Evolutionary conservation across 78 protist genomes (phyloP), one percentile per base, ranked within the genome.

Genomic region (Speleostelium caveatum): DNA sequence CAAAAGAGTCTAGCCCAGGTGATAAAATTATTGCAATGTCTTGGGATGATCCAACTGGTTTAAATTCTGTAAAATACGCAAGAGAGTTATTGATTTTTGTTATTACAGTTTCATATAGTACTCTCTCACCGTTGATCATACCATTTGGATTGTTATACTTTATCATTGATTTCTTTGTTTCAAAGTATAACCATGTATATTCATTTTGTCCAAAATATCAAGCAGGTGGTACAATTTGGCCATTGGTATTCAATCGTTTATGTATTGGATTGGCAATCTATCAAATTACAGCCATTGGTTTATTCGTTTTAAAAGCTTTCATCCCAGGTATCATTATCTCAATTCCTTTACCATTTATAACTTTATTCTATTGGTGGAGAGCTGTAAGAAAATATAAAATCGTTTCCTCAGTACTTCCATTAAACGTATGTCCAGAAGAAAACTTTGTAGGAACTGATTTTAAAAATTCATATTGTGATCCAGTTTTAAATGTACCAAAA

Each of bases 191-290:
- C 59, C 91, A 83, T 45, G 59, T 83, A 36, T 83, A 83, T 36
- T 83, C 79, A 1, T 83, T 71, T 7, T 83, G 91, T 42, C 91
- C 91, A n/a, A 83, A 83, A 19, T 83, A 83, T 32, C 91, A 83
- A 83, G 41, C 79, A 0, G 91, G 91, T 71, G 91, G 91, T 39
- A 60, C 55, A 12, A 59, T 83, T 0, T 83, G 77, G 77, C 91
- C 78, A 59, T 59, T 83, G 61, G 91, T 83, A n/a, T 83, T 83
- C 73, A 83, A 83, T 71, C 65, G 91, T 56, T 26, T 83, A 2
- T 83, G 91, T 60, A 51, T 83, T 32, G 91, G 91, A n/a, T 69
- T 83, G 45, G 79, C 33, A 2, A 83, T 83, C 68, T 83, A 83
- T 59, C 91, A 83, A 59, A 28, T 83, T 2, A 83, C 91, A 3